These are phyloP conservation scores for Raddia distichophylla DNA, from an alignment of 176 grass and related monocot species.

Conservation along the genomic window DNA sequence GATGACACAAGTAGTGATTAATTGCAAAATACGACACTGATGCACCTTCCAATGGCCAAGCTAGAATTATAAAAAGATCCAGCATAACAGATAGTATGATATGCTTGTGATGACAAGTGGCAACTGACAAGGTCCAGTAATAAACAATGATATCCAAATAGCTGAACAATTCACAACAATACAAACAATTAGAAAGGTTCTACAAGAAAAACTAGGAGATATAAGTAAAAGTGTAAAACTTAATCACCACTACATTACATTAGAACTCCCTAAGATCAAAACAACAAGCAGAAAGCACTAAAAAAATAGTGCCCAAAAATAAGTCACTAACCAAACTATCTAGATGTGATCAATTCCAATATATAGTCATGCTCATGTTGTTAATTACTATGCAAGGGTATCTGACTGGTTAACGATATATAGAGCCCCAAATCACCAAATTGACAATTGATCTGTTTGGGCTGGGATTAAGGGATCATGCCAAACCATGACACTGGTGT, in stretches of 20 bases:
- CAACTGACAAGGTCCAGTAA: neutral
- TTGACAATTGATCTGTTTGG: neutral
- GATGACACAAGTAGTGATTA: constrained; percentile 14
- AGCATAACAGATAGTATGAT: neutral
- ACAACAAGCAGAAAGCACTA: neutral
- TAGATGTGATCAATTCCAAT: neutral
- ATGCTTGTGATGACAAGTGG: neutral
- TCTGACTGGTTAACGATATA: constrained; percentile 1
- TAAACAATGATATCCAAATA: neutral
- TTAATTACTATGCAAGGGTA: neutral
- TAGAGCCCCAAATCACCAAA: neutral
- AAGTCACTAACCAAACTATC: neutral
- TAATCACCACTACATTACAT: neutral
- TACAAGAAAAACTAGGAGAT: neutral
- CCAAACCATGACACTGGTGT: neutral
- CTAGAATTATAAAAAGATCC: neutral
- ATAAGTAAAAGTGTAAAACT: constrained; percentile 1
- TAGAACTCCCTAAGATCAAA: constrained; percentile 4
- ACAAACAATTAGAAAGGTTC: neutral
- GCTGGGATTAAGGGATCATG: neutral
- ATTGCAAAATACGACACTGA: neutral
- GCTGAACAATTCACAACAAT: constrained; percentile 8
- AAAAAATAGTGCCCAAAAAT: neutral
- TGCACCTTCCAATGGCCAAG: neutral
- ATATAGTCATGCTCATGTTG: neutral